A percentile compares a stretch with the other conserved stretches of the same genome.
Evolutionary conservation across 202 grass and related monocot genomes (phyloP).

Genomic region (Panicum hallii): DNA sequence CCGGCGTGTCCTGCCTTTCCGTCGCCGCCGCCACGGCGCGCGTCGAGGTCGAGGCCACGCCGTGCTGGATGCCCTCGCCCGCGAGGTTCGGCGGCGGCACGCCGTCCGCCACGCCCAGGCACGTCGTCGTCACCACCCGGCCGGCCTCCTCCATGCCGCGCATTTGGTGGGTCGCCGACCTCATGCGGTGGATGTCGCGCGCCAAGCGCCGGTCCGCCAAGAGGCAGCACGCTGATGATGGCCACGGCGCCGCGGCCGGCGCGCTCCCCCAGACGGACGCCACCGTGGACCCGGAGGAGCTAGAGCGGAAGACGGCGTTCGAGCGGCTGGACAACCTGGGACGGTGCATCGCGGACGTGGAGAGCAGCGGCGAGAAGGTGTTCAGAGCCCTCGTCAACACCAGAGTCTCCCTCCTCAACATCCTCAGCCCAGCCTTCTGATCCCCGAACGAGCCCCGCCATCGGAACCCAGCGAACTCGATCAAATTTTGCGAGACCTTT

Average conservation of each 20-base stretch:
- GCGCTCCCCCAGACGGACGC: not conserved
- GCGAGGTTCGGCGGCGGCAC: constrained; percentile 22
- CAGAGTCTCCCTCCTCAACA: constrained; percentile 87
- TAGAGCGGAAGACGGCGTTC: constrained; percentile 63
- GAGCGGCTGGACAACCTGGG: constrained; percentile 61
- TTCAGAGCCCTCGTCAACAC: constrained; percentile 68
- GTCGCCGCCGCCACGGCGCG: constrained; percentile 42
- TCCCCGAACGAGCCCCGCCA: not conserved
- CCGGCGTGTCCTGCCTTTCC: constrained; percentile 54
- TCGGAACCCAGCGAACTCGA: not conserved
- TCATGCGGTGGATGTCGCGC: constrained; percentile 74
- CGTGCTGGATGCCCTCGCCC: constrained; percentile 55
- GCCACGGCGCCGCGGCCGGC: not conserved
- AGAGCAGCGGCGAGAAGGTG: constrained; percentile 65
- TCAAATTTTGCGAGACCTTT: not conserved
- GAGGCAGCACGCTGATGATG: constrained; percentile 42
- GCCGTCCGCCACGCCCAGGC: constrained; percentile 37
- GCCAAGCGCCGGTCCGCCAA: constrained; percentile 61
- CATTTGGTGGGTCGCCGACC: constrained; percentile 81
- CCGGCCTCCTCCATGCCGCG: constrained; percentile 42
- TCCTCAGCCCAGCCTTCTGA: constrained; percentile 74
- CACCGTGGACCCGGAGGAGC: constrained; percentile 51
- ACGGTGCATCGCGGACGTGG: constrained; percentile 63
- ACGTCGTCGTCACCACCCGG: constrained; percentile 44
- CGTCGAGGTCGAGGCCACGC: constrained; percentile 24